Evolutionary conservation across 2,329 filamentous ascomycete species (phyloP).

Genomic region (Tetracladium maxilliforme): DNA sequence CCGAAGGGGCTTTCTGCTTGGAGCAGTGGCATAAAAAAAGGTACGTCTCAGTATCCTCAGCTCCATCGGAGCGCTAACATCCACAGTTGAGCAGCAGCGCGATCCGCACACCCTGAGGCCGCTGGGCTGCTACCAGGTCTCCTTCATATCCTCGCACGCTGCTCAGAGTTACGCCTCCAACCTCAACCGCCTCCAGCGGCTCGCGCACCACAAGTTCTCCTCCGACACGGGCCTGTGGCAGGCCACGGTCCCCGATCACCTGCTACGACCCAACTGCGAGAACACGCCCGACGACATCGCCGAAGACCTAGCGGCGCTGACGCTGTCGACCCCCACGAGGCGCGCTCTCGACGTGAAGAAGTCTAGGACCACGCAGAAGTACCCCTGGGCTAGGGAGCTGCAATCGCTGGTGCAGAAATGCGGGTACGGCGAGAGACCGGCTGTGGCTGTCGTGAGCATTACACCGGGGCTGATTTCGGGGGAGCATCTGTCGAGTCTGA

Average conservation of each 20-base stretch:
- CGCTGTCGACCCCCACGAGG: no score
- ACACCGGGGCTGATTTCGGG: no score
- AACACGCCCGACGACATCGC: no score
- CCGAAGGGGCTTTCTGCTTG: slow-evolving; percentile 52
- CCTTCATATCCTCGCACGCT: slow-evolving; percentile 46
- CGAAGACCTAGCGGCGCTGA: no score
- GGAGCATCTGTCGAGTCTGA: no score
- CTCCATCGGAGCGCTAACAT: slow-evolving; percentile 2
- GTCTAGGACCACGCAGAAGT: no score
- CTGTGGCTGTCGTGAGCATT: no score
- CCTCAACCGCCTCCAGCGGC: slow-evolving; percentile 30
- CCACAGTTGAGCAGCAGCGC: slow-evolving; percentile 45
- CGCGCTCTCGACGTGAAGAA: no score
- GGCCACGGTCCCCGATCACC: slow-evolving; percentile 1
- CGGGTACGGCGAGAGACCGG: no score
- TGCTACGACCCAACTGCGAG: not conserved
- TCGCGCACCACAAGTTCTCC: no score
- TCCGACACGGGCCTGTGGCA: not conserved
- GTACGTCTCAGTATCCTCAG: slow-evolving; percentile 15
- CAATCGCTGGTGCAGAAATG: no score
- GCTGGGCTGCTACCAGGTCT: slow-evolving; percentile 50
- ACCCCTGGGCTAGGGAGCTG: no score
- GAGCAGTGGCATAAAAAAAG: slow-evolving; percentile 45
- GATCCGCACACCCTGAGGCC: slow-evolving; percentile 48
- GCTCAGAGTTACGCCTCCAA: slow-evolving; percentile 47